Base-by-base conservation (phyloP, 495 filamentous ascomycete genomes). In the Penicillium tannophilum region DNA sequence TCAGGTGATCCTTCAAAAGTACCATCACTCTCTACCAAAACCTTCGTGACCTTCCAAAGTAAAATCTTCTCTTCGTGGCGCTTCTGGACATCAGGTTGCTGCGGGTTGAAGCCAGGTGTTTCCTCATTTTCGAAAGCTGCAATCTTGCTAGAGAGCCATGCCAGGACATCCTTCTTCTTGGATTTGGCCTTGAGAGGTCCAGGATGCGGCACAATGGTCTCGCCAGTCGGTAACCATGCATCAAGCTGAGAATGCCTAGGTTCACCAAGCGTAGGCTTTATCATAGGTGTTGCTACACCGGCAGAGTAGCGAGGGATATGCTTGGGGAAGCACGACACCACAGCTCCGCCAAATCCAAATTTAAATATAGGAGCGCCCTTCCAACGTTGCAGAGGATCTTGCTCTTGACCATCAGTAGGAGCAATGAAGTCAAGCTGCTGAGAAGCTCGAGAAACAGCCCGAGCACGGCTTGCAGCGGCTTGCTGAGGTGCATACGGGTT, bases 131-230 rank as follows among this genome's bases (percentile, higher is more conserved):
- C 91, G 26, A 97, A 74, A 6, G 73, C 79, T 12, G 85, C 85
- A 61, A 96, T 91, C 42, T 86, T 88, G 61, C 81, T 79, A 3
- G 76, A 85, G 33, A 99, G 77, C 94, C 95, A 99, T 5, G 87
- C 72, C 39, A 93, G 54, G 4, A 90, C 82, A 55, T 99, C 95
- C 74, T 98, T 98, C 78, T 98, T 99, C 80, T 93, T 97, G 1
- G 86, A 85, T 67, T 98, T 97, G 33, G 84, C 79, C 76, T 86
- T 92, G 10, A 97, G 76, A 17, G 95, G 93, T 0, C 95, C 95
- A 1, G 95, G 95, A 67, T 98, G 97, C 60, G 85, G 89, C 14
- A 85, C 82, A 52, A 94, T 77, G 8, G 82, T 80, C 46, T 93
- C 90, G 41, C 83, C 75, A 11, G 92, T 66, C 8, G 89, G 86